A percentile compares a stretch with the other conserved stretches of the same genome.
phyloP scores from a whole-genome alignment of 495 filamentous ascomycete genomes.

The Neurospora terricola region DNA sequence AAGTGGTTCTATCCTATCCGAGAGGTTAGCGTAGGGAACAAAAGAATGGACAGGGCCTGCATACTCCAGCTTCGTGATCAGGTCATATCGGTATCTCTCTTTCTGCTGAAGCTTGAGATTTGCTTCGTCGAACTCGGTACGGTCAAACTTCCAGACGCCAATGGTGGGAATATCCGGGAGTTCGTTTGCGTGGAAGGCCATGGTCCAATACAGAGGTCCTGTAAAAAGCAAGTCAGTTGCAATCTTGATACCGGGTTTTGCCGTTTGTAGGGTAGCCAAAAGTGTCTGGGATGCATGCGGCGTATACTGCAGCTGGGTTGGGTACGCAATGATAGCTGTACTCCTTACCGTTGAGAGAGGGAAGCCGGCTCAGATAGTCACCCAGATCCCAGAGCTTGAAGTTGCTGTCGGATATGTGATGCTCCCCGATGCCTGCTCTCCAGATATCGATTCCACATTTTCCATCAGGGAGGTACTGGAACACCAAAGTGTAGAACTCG shows the following conservation, averaged over 20 bases:
- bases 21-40: not conserved
- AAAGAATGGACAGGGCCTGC: not conserved
- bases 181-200: conserved; percentile 11
- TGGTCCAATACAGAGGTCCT: conserved; percentile 8
- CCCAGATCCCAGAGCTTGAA: conserved; percentile 14
- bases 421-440: conserved; percentile 7
- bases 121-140: conserved; percentile 10
- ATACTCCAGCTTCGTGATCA: conserved; percentile 4
- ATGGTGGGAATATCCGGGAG: conserved; percentile 5
- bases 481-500: conserved; percentile 14
- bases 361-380: conserved; percentile 15
- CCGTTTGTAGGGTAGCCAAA: not conserved
- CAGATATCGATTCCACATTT: conserved; percentile 13
- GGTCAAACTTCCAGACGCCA: conserved; percentile 13
- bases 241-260: not conserved
- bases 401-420: conserved; percentile 2
- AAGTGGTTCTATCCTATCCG: not conserved
- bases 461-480: conserved; percentile 9
- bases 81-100: conserved; percentile 1
- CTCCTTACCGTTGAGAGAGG: conserved; percentile 6
- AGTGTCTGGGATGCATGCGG: not conserved
- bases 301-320: not conserved
- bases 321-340: not conserved
- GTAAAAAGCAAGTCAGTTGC: not conserved
- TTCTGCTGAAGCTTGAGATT: conserved; percentile 9